These are phyloP conservation scores for Cryptococcus sp. DNA, from an alignment of 1,284 basidiomycete species.

Conservation along the genomic window DNA sequence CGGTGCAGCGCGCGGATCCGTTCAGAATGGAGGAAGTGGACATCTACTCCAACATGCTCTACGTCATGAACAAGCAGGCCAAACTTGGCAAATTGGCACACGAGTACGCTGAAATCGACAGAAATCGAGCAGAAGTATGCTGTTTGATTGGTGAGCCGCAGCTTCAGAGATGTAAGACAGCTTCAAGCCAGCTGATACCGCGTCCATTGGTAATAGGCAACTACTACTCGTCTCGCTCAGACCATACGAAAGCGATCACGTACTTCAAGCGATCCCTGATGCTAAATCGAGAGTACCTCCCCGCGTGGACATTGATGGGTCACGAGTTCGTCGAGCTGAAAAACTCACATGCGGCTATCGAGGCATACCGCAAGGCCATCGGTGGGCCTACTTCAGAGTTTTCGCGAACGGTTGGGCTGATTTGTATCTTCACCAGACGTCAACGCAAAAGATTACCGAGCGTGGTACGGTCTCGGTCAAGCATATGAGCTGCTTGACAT, in stretches of 20 bases:
- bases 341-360: conserved; percentile 97
- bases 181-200: background rate
- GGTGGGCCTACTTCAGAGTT: conserved; percentile 65
- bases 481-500: conserved; percentile 96
- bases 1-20: conserved; percentile 77
- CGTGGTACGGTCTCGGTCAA: conserved; percentile 98
- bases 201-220: conserved; percentile 65
- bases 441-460: conserved; percentile 93
- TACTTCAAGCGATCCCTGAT: conserved; percentile 93
- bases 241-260: conserved; percentile 93
- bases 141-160: conserved; percentile 75
- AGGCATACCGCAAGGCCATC: conserved; percentile 92
- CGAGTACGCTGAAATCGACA: conserved; percentile 81
- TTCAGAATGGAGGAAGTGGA: conserved; percentile 93
- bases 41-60: conserved; percentile 95
- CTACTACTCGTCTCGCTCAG: conserved; percentile 88
- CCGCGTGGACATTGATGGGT: conserved; percentile 99
- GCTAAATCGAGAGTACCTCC: conserved; percentile 89
- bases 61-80: conserved; percentile 85
- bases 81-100: conserved; percentile 91
- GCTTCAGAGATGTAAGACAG: background rate
- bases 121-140: conserved; percentile 90
- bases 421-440: conserved; percentile 63
- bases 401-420: background rate
- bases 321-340: conserved; percentile 99